Percentiles rank a stretch among this genome's conserved stretches.
These are phyloP conservation scores for Plicaturopsis crispa DNA, from an alignment of 768 basidiomycete genomes.

Conservation along the genomic window DNA sequence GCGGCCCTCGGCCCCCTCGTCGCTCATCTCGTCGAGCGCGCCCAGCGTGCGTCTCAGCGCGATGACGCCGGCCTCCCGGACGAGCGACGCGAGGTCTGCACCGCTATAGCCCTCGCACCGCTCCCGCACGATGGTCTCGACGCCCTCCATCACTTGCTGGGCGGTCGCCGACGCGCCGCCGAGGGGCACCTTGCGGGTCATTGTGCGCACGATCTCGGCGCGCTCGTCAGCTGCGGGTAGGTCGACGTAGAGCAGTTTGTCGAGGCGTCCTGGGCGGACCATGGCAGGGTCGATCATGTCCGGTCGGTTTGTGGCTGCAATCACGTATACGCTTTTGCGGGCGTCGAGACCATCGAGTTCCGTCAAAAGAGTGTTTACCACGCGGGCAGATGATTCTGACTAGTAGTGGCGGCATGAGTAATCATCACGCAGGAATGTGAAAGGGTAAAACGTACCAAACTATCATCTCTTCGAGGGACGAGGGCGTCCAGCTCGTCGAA, in stretches of 20 bases:
- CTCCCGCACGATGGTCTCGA: conserved; percentile 45
- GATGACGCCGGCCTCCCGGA: conserved; percentile 85
- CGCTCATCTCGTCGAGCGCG: conserved; percentile 55
- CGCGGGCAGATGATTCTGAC: conserved; percentile 90
- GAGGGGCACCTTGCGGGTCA: conserved; percentile 66
- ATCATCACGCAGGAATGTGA: no score
- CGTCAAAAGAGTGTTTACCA: conserved; percentile 90
- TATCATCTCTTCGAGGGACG: conserved; percentile 86
- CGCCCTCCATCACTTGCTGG: conserved; percentile 11
- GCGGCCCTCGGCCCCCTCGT: conserved; percentile 11
- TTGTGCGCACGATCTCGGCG: conserved; percentile 75
- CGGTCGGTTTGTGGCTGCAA: conserved; percentile 90
- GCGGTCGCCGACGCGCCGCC: conserved; percentile 19
- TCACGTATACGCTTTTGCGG: conserved; percentile 84
- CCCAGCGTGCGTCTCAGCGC: conserved; percentile 68
- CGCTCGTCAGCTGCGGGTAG: conserved; percentile 69
- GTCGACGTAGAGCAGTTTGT: conserved; percentile 92
- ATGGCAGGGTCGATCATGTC: conserved; percentile 98
- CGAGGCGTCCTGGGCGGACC: conserved; percentile 93
- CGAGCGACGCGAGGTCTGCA: conserved; percentile 82
- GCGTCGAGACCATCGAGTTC: conserved; percentile 90
- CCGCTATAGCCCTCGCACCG: conserved; percentile 86
- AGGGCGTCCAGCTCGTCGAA: conserved; percentile 93
- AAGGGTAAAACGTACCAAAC: conserved; percentile 45
- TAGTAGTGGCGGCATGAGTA: conserved; percentile 20